Base-by-base conservation (phyloP, 2,329 filamentous ascomycete species). In the Penicillium rolfsii region DNA sequence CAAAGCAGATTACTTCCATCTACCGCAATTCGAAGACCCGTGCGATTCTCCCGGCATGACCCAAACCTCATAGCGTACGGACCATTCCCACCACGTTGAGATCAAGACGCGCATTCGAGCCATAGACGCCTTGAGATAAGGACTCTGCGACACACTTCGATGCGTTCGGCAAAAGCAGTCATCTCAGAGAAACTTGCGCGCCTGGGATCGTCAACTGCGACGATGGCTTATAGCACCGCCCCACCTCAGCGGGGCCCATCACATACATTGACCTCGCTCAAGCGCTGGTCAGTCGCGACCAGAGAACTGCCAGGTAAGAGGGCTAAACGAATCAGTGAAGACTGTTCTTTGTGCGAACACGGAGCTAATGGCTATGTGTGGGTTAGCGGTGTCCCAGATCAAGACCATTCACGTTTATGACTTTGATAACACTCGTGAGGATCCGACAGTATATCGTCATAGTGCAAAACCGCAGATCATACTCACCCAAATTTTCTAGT, bases 321-420 rank as follows among this genome's bases (percentile, higher is more conserved):
- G 1, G 14, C 1, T 12, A 8, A 9, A 30, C 12, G 5, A 1
- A 4, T 3, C 7, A 22, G 22, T 16, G 45, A 28, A 22, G 26
- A n/a, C 16, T 30, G 14, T 30, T 14, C 19, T 2, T 48, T 19
- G 12, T 8, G 24, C n/a, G 38, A 43, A 45, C 9, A 8, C 24
- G 28, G 26, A 46, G 41, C 16, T n/a, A 49, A 30, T 14, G 59
- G 33, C 2, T 53, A 16, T 24, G 2, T 40, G 8, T 58, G 58
- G 66, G 50, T 28, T 64, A 85, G 85, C 86, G 35, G 83, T 87
- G 11, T 82, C 89, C 45, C 82, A 86, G 58, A 89, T 98, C 77
- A 91, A 87, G 74, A 80, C 87, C 8, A 87, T 99, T 55, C 94
- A 98, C 74, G 85, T 99, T 68, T 98, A 98, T 80, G 95, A 99